Evolutionary conservation across 2,329 filamentous ascomycete species (phyloP).

Genomic region (Claviceps cyperi): DNA sequence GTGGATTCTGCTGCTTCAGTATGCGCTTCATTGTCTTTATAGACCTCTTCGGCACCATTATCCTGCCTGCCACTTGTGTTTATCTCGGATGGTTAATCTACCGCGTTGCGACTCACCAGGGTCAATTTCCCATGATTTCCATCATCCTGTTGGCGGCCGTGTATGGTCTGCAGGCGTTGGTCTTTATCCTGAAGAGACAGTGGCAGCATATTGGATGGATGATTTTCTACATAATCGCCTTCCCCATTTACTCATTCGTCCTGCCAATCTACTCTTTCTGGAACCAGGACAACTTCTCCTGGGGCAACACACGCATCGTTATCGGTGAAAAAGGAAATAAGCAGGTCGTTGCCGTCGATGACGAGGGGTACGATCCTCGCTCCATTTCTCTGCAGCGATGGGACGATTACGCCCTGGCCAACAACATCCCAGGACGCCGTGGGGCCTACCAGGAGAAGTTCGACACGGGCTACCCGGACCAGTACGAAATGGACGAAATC

Average conservation of each 20-base stretch:
- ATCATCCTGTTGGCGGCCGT: conserved; percentile 80
- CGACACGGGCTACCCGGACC: conserved; percentile 53
- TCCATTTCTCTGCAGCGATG: conserved; percentile 89
- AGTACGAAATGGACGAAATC: conserved; percentile 97
- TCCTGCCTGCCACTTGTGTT: conserved; percentile 74
- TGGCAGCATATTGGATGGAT: conserved; percentile 99
- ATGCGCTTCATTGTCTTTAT: conserved; percentile 96
- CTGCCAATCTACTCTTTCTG: conserved; percentile 97
- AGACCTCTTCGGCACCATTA: conserved; percentile 83
- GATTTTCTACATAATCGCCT: conserved; percentile 95
- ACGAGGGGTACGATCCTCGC: conserved; percentile 77
- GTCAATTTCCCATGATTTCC: conserved; percentile 74
- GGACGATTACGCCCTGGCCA: conserved; percentile 84
- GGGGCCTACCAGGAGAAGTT: conserved; percentile 54
- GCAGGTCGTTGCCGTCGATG: conserved; percentile 74
- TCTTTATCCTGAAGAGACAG: conserved; percentile 92
- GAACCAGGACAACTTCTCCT: conserved; percentile 98
- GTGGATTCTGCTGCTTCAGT: conserved; percentile 96
- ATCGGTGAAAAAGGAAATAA: conserved; percentile 87
- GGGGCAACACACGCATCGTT: conserved; percentile 97
- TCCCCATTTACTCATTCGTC: conserved; percentile 82
- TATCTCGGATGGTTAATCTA: conserved; percentile 87
- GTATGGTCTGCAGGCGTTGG: conserved; percentile 88
- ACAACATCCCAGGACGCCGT: conserved; percentile 82
- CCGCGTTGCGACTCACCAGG: conserved; percentile 49